Conservation (phyloP, 2,329 filamentous ascomycete genomes). For the Verruconis gallopava region DNA sequence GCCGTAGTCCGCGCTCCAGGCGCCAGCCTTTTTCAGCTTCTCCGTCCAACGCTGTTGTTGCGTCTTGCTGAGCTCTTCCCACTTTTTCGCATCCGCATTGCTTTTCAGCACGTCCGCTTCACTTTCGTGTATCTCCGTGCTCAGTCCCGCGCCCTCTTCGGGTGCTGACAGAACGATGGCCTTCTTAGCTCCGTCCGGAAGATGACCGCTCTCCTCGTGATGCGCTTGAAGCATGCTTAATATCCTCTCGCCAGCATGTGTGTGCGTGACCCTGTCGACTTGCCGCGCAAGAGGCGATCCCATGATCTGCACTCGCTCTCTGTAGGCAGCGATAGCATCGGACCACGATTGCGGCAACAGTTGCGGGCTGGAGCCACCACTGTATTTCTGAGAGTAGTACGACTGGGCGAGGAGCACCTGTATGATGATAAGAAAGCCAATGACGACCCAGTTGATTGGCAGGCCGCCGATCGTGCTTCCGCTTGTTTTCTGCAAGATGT, state of each 20-base stretch:
- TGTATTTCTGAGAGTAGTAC: conserved; percentile 32
- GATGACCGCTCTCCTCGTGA: conserved; percentile 7
- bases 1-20: conserved; percentile 69
- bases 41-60: conserved; percentile 58
- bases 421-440: conserved; percentile 49
- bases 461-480: conserved; percentile 31
- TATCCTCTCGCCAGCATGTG: conserved; percentile 1
- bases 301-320: background rate
- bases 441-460: conserved; percentile 40
- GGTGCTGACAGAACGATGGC: conserved; percentile 27
- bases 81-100: conserved; percentile 42
- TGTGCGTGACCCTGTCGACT: background rate
- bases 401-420: conserved; percentile 42
- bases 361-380: background rate
- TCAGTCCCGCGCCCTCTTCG: conserved; percentile 23
- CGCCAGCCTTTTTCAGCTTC: conserved; percentile 54
- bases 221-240: conserved; percentile 17
- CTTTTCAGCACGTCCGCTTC: conserved; percentile 21
- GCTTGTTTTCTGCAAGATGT: conserved; percentile 52
- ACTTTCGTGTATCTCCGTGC: conserved; percentile 23
- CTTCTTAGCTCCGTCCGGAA: conserved; percentile 17
- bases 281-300: background rate
- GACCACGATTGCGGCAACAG: conserved; percentile 3
- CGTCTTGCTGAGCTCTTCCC: conserved; percentile 54
- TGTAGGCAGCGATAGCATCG: conserved; percentile 3